Percentiles rank a stretch among this genome's conserved stretches.
phyloP scores from a whole-genome alignment of 2,329 filamentous ascomycete species.

The Clarireedia sp. region DNA sequence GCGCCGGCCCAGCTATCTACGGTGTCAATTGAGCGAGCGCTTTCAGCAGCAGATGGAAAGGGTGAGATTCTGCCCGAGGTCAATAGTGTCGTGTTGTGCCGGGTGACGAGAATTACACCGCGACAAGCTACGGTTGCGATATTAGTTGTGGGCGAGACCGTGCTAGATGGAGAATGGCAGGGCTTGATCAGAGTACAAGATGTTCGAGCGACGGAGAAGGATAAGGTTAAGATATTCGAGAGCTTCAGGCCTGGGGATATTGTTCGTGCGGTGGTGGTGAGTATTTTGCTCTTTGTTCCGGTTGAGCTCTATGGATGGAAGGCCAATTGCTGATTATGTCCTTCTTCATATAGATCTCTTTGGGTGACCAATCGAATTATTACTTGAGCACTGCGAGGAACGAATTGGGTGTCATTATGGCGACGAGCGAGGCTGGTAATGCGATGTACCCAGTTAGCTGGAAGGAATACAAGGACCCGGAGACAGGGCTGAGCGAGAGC shows the following conservation, averaged over 20 bases:
- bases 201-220: constrained; percentile 90
- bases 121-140: constrained; percentile 82
- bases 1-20: constrained; percentile 39
- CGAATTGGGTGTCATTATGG: constrained; percentile 89
- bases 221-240: constrained; percentile 84
- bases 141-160: constrained; percentile 66
- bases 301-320: background rate
- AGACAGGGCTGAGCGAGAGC: constrained; percentile 66
- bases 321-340: background rate
- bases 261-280: constrained; percentile 73
- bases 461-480: constrained; percentile 85
- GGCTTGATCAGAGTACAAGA: constrained; percentile 83
- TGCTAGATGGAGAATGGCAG: constrained; percentile 73
- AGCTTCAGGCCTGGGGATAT: constrained; percentile 90
- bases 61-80: constrained; percentile 76
- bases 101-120: constrained; percentile 77
- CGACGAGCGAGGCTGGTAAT: constrained; percentile 77
- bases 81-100: constrained; percentile 70
- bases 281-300: background rate
- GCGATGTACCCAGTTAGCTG: constrained; percentile 90
- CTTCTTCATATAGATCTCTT: constrained; percentile 52
- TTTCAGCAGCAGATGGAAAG: constrained; percentile 31
- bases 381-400: constrained; percentile 91
- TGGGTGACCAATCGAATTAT: constrained; percentile 92
- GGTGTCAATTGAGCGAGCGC: constrained; percentile 43